These are phyloP conservation scores for Telfairia occidentalis DNA, from an alignment of 331 rosid species.

Conservation along the genomic window DNA sequence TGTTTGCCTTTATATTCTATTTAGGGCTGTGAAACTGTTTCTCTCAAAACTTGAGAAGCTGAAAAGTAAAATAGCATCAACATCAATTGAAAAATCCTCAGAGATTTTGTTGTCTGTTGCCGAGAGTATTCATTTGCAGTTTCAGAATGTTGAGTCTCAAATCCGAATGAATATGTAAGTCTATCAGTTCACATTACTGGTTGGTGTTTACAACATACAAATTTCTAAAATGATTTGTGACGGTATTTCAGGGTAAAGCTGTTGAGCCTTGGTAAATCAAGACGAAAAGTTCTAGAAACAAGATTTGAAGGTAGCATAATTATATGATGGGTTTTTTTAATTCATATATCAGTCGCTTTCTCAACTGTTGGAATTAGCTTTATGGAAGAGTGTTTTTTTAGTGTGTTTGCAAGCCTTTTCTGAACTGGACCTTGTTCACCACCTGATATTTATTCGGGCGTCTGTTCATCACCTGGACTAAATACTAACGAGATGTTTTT, in stretches of 20 bases:
- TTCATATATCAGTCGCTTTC: background rate
- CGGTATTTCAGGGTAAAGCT: conserved; percentile 57
- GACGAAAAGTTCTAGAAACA: conserved; percentile 58
- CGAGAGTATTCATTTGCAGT: conserved; percentile 50
- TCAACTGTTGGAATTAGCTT: background rate
- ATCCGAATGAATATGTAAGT: conserved; percentile 68
- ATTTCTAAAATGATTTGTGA: conserved; percentile 11
- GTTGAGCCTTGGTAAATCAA: conserved; percentile 43
- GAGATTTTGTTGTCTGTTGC: conserved; percentile 63
- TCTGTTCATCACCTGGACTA: background rate
- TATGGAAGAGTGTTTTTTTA: background rate
- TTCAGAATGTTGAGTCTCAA: conserved; percentile 68
- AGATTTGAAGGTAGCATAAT: conserved; percentile 52
- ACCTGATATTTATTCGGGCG: background rate
- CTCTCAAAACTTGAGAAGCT: conserved; percentile 51
- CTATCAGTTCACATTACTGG: conserved; percentile 13
- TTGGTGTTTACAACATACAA: conserved; percentile 12
- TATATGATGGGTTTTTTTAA: conserved; percentile 17
- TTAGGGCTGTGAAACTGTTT: conserved; percentile 69
- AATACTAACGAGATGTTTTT: background rate
- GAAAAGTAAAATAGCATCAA: conserved; percentile 54
- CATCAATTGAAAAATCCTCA: conserved; percentile 49
- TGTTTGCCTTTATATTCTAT: background rate
- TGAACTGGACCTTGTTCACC: background rate
- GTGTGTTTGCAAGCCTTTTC: background rate